Percentiles rank a stretch among this genome's conserved stretches.
Conservation (phyloP, 2,329 filamentous ascomycete genomes). For the Domatiomyces globalis region DNA sequence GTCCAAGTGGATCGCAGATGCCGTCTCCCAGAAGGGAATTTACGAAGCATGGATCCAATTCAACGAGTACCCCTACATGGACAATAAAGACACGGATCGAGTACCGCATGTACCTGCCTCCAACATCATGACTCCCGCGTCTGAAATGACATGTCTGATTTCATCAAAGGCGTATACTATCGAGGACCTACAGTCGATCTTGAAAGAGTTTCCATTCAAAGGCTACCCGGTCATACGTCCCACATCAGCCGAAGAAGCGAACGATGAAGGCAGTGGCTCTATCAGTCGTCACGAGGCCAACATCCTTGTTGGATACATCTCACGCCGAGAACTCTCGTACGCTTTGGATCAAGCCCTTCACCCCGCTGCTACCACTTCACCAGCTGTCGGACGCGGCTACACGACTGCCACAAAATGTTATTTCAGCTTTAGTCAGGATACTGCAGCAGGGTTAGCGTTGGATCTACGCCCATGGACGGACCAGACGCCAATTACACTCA, state of each 20-base stretch:
- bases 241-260: neutral
- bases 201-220: slow-evolving; percentile 62
- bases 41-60: slow-evolving; percentile 98
- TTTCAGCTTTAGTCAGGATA: slow-evolving; percentile 71
- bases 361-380: slow-evolving; percentile 6
- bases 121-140: slow-evolving; percentile 81
- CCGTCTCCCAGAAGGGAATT: slow-evolving; percentile 80
- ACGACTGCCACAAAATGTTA: slow-evolving; percentile 53
- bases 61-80: slow-evolving; percentile 88
- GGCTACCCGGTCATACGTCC: slow-evolving; percentile 70
- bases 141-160: slow-evolving; percentile 77
- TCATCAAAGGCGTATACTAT: slow-evolving; percentile 73
- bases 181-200: slow-evolving; percentile 53
- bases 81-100: slow-evolving; percentile 66
- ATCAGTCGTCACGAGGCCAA: slow-evolving; percentile 28
- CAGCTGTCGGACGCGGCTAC: slow-evolving; percentile 30
- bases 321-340: slow-evolving; percentile 73
- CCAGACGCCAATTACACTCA: slow-evolving; percentile 86
- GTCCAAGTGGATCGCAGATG: slow-evolving; percentile 95
- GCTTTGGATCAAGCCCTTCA: slow-evolving; percentile 51
- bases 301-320: slow-evolving; percentile 82
- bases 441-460: slow-evolving; percentile 61
- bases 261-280: slow-evolving; percentile 1
- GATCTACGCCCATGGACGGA: slow-evolving; percentile 98
- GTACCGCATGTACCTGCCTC: slow-evolving; percentile 75